phyloP scores from a whole-genome alignment of 2,329 filamentous ascomycete species.

The Nemania sp. region DNA sequence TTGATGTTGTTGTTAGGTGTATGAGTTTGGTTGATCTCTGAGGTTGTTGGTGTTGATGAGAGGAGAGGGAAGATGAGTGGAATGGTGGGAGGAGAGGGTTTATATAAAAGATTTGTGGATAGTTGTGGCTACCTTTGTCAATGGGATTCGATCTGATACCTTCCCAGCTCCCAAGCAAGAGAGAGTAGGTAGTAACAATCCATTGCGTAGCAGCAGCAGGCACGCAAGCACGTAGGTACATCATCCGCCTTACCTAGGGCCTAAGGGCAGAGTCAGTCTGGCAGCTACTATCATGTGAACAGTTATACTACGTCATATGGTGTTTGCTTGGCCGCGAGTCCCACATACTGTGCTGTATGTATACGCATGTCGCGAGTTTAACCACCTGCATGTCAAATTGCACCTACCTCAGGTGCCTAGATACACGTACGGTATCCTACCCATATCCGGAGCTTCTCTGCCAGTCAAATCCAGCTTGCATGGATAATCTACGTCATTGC shows the following conservation, averaged over 20 bases:
- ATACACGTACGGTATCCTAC: no score
- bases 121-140: no score
- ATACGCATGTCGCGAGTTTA: background rate
- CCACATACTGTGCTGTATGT: background rate
- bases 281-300: slow-evolving; percentile 4
- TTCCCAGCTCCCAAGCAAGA: background rate
- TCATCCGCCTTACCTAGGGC: background rate
- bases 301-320: slow-evolving; percentile 20
- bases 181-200: background rate
- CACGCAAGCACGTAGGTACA: no score
- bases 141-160: background rate
- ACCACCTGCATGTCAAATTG: background rate
- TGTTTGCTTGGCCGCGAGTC: slow-evolving; percentile 8
- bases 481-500: slow-evolving; percentile 21
- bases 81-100: slow-evolving; percentile 19
- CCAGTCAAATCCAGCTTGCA: background rate
- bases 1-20: slow-evolving; percentile 13
- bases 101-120: background rate
- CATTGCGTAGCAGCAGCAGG: no score
- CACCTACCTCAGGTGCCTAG: no score
- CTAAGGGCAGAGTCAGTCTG: background rate
- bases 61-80: background rate
- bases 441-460: background rate
- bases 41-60: slow-evolving; percentile 8
- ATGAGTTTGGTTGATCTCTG: slow-evolving; percentile 4